Evolutionary conservation across 108 stramenopile species (phyloP), one percentile per base, ranked within the genome.

Genomic region (Skeletonema potamos): DNA sequence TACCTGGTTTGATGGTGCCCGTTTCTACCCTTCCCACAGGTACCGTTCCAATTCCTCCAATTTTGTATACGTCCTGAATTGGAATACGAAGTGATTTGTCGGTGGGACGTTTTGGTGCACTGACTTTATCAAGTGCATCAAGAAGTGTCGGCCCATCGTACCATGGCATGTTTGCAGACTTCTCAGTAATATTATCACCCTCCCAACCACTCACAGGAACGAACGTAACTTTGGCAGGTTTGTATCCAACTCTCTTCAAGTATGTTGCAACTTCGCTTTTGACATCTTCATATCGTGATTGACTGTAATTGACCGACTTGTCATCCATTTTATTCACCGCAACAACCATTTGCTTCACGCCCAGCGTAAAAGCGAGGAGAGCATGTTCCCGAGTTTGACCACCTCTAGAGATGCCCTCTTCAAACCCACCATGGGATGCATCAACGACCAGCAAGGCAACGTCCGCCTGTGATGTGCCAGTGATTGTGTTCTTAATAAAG

Each of bases 321-420:
- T 94, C 89, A 81, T 99, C 99, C 89, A 99, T 93, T 85, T 99
- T 98, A 89, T 98, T 99, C 56, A 96, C 62, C 36, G 89, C 93
- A 27, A 98, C 96, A 75, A 99, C 90, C 59, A 99, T 83, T 86
- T 98, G 97, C 70, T 92, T 85, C 32, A 99, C 96, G 17, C 99
- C 99, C 27, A 99, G 89, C 62, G 97, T 97, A 74, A 87, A 89
- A 11, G 97, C 97, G 33, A 99, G 88, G 10, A 96, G 70, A 4
- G 96, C 90, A 76, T 98, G 99, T 80, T 99, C 98, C 28, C 95
- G 83, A 62, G 97, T 97, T 85, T 98, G 98, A 28, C 98, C 98
- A 62, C 93, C 92, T 81, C 89, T 83, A 59, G 84, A 76, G 83
- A 97, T 95, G 30, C 98, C 98, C 22, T 85, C 88, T 72, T 98